Evolutionary conservation across 768 basidiomycete species (phyloP).

Genomic region (Dendrothele bispora): DNA sequence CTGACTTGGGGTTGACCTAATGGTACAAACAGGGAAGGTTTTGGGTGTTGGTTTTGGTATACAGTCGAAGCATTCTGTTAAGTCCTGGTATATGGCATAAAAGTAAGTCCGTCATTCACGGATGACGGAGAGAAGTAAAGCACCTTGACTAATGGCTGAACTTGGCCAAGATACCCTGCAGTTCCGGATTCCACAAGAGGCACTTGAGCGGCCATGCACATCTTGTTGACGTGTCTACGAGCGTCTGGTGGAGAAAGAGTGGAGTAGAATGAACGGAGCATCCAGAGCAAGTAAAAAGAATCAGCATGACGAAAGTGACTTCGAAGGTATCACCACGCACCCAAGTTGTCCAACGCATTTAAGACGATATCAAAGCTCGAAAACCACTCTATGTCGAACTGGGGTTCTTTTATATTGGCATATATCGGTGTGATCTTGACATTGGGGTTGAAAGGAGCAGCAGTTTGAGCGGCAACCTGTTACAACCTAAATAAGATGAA

Average conservation of each 20-base stretch:
- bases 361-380: conserved; percentile 87
- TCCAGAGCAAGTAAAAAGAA: not conserved
- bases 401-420: conserved; percentile 92
- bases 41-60: conserved; percentile 91
- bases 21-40: conserved; percentile 96
- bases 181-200: conserved; percentile 97
- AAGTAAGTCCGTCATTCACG: not conserved
- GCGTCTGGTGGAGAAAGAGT: conserved; percentile 59
- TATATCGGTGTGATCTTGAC: conserved; percentile 87
- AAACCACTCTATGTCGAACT: conserved; percentile 92
- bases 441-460: conserved; percentile 82
- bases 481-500: conserved; percentile 48
- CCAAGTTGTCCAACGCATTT: conserved; percentile 95
- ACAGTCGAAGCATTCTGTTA: conserved; percentile 95
- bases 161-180: conserved; percentile 95
- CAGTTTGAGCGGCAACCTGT: conserved; percentile 83
- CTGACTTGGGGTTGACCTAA: conserved; percentile 93
- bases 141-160: conserved; percentile 90
- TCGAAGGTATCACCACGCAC: conserved; percentile 40
- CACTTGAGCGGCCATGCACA: conserved; percentile 91
- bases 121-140: not conserved
- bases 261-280: no score
- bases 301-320: not conserved
- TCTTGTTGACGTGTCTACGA: conserved; percentile 92
- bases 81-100: conserved; percentile 58